These are phyloP conservation scores for Rhododendron mucronatum DNA, from an alignment of 148 eudicot genomes.

Conservation along the genomic window DNA sequence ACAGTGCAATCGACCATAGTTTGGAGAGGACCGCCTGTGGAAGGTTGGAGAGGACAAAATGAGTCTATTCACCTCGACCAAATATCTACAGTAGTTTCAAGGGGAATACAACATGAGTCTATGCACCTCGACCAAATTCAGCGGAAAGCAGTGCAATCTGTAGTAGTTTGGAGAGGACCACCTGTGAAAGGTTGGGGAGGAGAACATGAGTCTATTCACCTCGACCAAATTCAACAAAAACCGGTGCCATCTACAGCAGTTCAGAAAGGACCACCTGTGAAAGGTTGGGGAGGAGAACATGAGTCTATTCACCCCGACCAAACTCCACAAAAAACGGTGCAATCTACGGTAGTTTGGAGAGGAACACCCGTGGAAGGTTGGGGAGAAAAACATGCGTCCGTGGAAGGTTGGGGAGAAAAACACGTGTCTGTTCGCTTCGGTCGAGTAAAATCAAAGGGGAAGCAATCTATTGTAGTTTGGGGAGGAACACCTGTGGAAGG, in stretches of 20 bases:
- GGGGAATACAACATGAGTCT: background rate
- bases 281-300: conserved; percentile 1
- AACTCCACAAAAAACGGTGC: background rate
- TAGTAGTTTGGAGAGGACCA: conserved; percentile 2
- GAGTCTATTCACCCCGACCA: background rate
- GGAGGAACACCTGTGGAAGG: background rate
- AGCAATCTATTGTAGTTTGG: background rate
- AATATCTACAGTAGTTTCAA: background rate
- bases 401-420: background rate
- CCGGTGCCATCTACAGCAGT: background rate
- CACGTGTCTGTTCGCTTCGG: background rate
- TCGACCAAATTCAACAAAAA: background rate
- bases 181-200: conserved; percentile 1
- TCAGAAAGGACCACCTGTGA: background rate
- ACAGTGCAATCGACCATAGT: background rate
- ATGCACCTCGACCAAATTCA: background rate
- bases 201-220: background rate
- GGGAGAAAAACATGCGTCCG: background rate
- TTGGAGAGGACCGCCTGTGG: conserved; percentile 11
- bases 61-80: background rate
- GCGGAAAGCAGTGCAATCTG: background rate
- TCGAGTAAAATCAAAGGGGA: background rate
- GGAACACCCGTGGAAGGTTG: background rate
- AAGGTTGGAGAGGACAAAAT: background rate
- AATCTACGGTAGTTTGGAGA: background rate